Percentiles rank a stretch among this genome's conserved stretches.
phyloP scores from a whole-genome alignment of 1,139 yeast species.

The Hansenula sp. region DNA sequence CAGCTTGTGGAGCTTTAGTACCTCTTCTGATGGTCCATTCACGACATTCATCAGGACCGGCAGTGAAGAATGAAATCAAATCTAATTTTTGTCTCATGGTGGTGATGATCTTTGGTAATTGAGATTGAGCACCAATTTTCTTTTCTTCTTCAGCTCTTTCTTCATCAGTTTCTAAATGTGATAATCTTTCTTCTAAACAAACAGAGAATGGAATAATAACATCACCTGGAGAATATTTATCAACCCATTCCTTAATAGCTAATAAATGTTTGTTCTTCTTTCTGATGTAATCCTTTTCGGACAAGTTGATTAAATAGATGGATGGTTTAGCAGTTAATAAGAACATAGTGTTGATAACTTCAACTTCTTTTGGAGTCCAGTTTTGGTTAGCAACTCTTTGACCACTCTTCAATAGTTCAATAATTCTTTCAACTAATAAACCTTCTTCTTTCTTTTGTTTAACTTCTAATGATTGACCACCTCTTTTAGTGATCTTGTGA shows the following conservation, averaged over 20 bases:
- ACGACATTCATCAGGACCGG: conserved; percentile 84
- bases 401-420: conserved; percentile 72
- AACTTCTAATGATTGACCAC: conserved; percentile 94
- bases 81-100: conserved; percentile 82
- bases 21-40: conserved; percentile 87
- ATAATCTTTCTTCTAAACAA: conserved; percentile 86
- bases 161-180: conserved; percentile 83
- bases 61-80: conserved; percentile 78
- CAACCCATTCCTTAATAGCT: conserved; percentile 96
- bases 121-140: conserved; percentile 77
- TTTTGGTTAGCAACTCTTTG: conserved; percentile 86
- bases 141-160: conserved; percentile 91
- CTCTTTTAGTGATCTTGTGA: conserved; percentile 83
- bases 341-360: conserved; percentile 80
- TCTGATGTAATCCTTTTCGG: conserved; percentile 92
- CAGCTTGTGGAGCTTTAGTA: conserved; percentile 85
- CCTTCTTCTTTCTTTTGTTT: conserved; percentile 94
- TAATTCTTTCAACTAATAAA: conserved; percentile 70
- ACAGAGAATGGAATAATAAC: conserved; percentile 91
- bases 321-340: conserved; percentile 94
- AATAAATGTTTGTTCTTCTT: conserved; percentile 95
- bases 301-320: conserved; percentile 88
- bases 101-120: conserved; percentile 82
- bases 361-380: conserved; percentile 91
- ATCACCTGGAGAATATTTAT: conserved; percentile 90